Percentiles rank a stretch among this genome's conserved stretches.
phyloP scores from a whole-genome alignment of 2,329 filamentous ascomycete species.

The Sporothrix variecibatus region DNA sequence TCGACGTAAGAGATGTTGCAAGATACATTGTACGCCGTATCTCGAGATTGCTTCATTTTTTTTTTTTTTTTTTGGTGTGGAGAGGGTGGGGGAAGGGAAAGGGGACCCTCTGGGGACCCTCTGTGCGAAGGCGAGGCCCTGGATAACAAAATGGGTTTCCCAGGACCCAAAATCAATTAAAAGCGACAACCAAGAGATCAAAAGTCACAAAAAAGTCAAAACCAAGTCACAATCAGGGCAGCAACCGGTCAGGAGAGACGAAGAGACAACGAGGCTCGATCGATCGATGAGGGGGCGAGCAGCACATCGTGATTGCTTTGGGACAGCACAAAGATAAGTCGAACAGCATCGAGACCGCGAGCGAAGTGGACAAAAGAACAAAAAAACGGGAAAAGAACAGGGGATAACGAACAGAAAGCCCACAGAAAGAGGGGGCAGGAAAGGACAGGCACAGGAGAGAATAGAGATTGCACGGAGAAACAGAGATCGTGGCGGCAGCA shows the following conservation, averaged over 20 bases:
- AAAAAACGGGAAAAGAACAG: not conserved
- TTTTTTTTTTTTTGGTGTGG: too few species aligned
- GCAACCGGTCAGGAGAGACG: not conserved
- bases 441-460: not conserved
- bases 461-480: constrained; percentile 2
- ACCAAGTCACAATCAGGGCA: not conserved
- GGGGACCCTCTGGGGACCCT: not conserved
- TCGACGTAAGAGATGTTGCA: not conserved
- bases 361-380: constrained; percentile 15
- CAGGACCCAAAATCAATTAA: not conserved
- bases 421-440: not conserved
- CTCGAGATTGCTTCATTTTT: not conserved
- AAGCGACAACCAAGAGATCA: not conserved
- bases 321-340: not conserved
- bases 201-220: not conserved
- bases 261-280: not conserved
- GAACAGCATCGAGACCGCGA: not conserved
- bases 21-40: not conserved
- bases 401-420: not conserved
- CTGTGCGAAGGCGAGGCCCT: not conserved
- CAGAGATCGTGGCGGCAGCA: not conserved
- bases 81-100: not conserved
- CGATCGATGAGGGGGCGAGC: not conserved
- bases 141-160: not conserved
- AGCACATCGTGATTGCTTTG: constrained; percentile 2